Evolutionary conservation across 176 grass and related monocot genomes (phyloP).

Genomic region (Themeda triandra): DNA sequence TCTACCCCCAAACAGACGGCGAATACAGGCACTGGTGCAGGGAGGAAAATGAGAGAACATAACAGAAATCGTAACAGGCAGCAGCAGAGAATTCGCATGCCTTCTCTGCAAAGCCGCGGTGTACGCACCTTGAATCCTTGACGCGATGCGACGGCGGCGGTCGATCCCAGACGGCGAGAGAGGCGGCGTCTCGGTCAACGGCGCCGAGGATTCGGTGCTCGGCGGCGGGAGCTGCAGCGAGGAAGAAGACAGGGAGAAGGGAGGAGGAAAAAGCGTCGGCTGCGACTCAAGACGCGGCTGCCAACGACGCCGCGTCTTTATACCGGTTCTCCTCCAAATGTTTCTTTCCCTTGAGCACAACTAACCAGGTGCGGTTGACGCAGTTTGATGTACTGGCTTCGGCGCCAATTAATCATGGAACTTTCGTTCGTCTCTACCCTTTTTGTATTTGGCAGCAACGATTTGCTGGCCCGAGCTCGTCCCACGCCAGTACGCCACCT

Average conservation of each 20-base stretch:
- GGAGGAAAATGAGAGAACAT: not conserved
- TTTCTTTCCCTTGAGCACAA: not conserved
- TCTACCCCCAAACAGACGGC: not conserved
- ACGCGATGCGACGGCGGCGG: not conserved
- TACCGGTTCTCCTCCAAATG: not conserved
- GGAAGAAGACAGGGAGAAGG: not conserved
- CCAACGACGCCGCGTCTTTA: slow-evolving; percentile 17
- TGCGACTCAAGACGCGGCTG: slow-evolving; percentile 16
- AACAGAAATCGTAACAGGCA: not conserved
- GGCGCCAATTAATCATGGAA: slow-evolving; percentile 10
- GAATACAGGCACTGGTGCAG: not conserved
- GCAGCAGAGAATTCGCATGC: not conserved
- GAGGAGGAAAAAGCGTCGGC: slow-evolving; percentile 15
- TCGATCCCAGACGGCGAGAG: not conserved
- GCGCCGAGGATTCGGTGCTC: not conserved
- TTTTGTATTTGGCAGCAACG: slow-evolving; percentile 32
- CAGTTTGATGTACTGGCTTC: slow-evolving; percentile 13
- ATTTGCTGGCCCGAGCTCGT: slow-evolving; percentile 21
- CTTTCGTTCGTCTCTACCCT: not conserved
- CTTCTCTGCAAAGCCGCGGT: not conserved
- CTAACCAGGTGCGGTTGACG: not conserved
- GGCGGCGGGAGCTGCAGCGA: too few species aligned
- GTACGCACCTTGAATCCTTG: slow-evolving; percentile 20
- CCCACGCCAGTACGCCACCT: slow-evolving; percentile 2
- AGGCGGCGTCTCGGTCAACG: slow-evolving; percentile 1